Evolutionary conservation across 192 early-diverging fungal species (phyloP), one percentile per base, ranked within the genome.

Genomic region (Coemansia sp.): DNA sequence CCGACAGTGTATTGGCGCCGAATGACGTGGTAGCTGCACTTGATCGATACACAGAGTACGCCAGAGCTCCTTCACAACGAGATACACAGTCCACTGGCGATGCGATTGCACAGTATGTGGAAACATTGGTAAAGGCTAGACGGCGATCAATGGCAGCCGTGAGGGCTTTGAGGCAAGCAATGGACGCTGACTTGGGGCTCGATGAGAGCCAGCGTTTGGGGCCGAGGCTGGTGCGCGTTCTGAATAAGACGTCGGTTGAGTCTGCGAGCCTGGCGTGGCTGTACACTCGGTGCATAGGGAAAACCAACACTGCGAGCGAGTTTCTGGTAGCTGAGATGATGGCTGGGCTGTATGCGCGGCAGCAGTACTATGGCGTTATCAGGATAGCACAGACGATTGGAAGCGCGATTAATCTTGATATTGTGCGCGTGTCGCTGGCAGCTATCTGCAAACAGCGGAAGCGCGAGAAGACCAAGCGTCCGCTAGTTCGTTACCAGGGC

Each of bases 381-480:
- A 14, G 55, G 31, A 25, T 68, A 17, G 73, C 48, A 1, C 36
- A 25, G 5, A 31, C 17, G 4, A 25, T 75, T 14, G 29, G 50
- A 11, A 7, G 7, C 10, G 39, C 14, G 7, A 38, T 69, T 5
- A 63, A 32, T 32, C 53, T 57, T 0, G 55, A 60, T 9, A 61
- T 51, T 45, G 73, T 42, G 17, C 61, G 67, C 1, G n/a, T 48
- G 27, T 53, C 51, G 8, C 44, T 75, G 37, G 38, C 50, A 21
- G 29, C 73, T 6, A 61, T 75, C n/a, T 63, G 73, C 51, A 75
- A 67, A 12, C 53, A 63, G 39, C 73, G 64, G 29, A 45, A 25
- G 7, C 46, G 7, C 8, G 34, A 3, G 19, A 51, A 29, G 19
- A 53, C 4, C 25, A 19, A 12, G 31, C 17, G 64, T 9, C 6